Percentiles rank a stretch among this genome's conserved stretches.
These are phyloP conservation scores for Cephalotrichum gorgonifer DNA, from an alignment of 2,329 filamentous ascomycete species.

Conservation along the genomic window DNA sequence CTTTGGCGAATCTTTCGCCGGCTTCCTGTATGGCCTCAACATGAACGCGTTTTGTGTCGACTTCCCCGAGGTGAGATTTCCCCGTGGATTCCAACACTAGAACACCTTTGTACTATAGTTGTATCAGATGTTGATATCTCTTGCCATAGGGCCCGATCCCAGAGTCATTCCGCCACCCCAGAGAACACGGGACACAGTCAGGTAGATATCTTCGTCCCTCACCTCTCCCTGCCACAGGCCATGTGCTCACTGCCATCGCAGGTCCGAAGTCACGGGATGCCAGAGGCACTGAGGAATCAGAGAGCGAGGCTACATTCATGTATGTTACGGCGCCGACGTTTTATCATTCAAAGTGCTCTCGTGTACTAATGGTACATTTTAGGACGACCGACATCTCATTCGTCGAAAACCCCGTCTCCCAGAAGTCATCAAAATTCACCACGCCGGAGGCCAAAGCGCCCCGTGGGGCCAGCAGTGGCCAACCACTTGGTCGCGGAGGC, in stretches of 20 bases:
- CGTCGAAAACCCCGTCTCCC: constrained; percentile 66
- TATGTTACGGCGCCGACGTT: neutral
- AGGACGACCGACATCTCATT: constrained; percentile 90
- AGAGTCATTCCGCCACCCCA: constrained; percentile 68
- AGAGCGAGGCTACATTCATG: neutral
- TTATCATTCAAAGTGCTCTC: constrained; percentile 5
- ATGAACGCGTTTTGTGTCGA: constrained; percentile 99
- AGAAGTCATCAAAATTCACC: constrained; percentile 35
- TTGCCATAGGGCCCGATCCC: constrained; percentile 59
- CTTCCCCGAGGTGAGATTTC: constrained; percentile 72
- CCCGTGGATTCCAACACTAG: no score
- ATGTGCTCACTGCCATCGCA: neutral
- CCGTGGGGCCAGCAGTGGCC: constrained; percentile 5
- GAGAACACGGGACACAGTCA: constrained; percentile 34
- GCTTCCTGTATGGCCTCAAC: constrained; percentile 90
- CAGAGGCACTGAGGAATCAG: neutral
- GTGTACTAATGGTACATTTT: constrained; percentile 11
- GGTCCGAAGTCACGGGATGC: constrained; percentile 19
- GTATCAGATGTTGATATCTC: neutral
- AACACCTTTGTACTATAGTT: constrained; percentile 6
- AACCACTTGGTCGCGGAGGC: constrained; percentile 11
- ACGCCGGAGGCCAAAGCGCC: constrained; percentile 30
- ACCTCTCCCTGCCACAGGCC: neutral
- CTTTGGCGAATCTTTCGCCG: constrained; percentile 93
- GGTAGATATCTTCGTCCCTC: neutral